These are phyloP conservation scores for Yueomyces sp. DNA, from an alignment of 805 yeast species.

Conservation along the genomic window DNA sequence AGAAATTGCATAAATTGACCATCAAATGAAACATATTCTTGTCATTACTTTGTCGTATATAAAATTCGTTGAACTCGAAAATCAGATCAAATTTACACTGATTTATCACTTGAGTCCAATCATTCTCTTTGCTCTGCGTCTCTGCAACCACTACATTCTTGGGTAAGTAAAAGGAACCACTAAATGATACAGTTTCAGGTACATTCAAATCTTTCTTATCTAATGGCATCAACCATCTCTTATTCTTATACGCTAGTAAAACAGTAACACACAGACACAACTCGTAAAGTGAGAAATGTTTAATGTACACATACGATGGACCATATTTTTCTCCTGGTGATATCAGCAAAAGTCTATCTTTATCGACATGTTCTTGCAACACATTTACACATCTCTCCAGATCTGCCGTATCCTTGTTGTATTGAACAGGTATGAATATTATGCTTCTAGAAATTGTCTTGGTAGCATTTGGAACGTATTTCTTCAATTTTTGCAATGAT, in stretches of 20 bases:
- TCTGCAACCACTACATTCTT: constrained; percentile 3
- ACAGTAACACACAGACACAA: constrained; percentile 11
- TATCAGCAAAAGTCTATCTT: background rate
- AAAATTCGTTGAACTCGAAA: constrained; percentile 8
- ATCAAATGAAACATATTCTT: constrained; percentile 7
- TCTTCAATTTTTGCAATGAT: no score
- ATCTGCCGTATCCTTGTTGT: background rate
- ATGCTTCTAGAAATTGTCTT: background rate
- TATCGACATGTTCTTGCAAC: background rate
- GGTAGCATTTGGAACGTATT: background rate
- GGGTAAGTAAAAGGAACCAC: constrained; percentile 11
- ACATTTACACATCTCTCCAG: background rate
- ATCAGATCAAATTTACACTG: background rate
- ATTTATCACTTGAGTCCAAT: background rate
- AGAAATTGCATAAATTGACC: constrained; percentile 5
- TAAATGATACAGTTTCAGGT: constrained; percentile 5
- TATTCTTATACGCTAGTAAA: constrained; percentile 8
- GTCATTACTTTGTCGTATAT: constrained; percentile 1
- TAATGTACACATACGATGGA: constrained; percentile 1
- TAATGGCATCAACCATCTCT: constrained; percentile 4
- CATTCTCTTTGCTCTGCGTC: background rate
- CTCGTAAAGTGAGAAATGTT: constrained; percentile 11
- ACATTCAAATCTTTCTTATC: constrained; percentile 5
- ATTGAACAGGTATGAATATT: background rate
- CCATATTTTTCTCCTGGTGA: background rate